Percentiles rank a stretch among this genome's conserved stretches.
Evolutionary conservation across 495 filamentous ascomycete genomes (phyloP).

Genomic region (Aspergillus ellipticus): DNA sequence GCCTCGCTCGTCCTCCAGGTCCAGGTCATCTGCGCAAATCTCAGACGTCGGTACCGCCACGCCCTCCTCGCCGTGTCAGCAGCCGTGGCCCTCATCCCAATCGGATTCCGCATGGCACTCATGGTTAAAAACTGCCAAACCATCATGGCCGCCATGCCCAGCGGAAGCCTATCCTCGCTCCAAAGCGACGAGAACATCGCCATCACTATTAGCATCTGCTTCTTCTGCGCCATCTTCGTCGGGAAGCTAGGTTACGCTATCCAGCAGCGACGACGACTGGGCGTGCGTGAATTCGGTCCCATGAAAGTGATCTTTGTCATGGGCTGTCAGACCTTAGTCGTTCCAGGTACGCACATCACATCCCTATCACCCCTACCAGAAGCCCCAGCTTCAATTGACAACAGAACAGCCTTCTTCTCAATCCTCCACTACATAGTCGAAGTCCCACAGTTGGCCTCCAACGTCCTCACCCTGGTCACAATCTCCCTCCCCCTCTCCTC

Average conservation of each 20-base stretch:
- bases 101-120: slow-evolving; percentile 58
- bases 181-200: slow-evolving; percentile 49
- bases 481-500: slow-evolving; percentile 77
- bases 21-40: slow-evolving; percentile 53
- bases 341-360: slow-evolving; percentile 59
- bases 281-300: slow-evolving; percentile 57
- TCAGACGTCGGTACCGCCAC: slow-evolving; percentile 40
- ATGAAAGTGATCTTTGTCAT: slow-evolving; percentile 72
- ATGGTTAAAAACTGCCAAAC: slow-evolving; percentile 52
- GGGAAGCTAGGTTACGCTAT: slow-evolving; percentile 64
- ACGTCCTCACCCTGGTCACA: slow-evolving; percentile 62
- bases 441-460: slow-evolving; percentile 57
- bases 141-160: slow-evolving; percentile 37
- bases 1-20: slow-evolving; percentile 71
- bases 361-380: background rate
- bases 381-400: background rate
- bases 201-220: slow-evolving; percentile 64
- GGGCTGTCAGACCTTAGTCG: slow-evolving; percentile 71
- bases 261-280: slow-evolving; percentile 50
- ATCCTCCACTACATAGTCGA: slow-evolving; percentile 53
- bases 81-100: slow-evolving; percentile 49
- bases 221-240: slow-evolving; percentile 72
- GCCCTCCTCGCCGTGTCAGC: slow-evolving; percentile 47
- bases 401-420: slow-evolving; percentile 62
- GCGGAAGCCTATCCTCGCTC: slow-evolving; percentile 38